These are phyloP conservation scores for Sextonia rubra DNA, from an alignment of 164 flowering plant species.

Conservation along the genomic window DNA sequence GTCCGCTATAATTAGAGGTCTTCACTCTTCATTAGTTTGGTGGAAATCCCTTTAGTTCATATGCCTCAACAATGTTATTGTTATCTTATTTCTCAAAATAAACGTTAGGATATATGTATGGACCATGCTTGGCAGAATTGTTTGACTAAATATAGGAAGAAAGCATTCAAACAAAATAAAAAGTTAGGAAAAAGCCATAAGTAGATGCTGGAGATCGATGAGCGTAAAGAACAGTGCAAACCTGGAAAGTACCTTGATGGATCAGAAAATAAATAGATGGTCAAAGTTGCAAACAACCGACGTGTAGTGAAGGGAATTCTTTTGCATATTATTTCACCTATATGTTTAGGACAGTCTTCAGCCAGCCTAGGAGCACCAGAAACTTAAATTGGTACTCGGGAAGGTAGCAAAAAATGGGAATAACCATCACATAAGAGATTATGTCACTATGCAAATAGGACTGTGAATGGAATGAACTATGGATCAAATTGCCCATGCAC, in stretches of 20 bases:
- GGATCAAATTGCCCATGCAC: background rate
- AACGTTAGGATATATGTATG: too few relatives aligned
- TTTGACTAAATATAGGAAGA: too few relatives aligned
- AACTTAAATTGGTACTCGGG: background rate
- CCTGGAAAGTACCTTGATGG: conserved; percentile 91
- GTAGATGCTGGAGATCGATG: background rate
- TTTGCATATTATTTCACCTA: conserved; percentile 23
- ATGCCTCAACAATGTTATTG: too few relatives aligned
- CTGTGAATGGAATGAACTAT: background rate
- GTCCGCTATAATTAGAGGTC: too few relatives aligned
- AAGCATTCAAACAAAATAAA: background rate
- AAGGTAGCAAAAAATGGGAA: background rate
- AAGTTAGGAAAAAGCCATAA: background rate
- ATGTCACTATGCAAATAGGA: background rate
- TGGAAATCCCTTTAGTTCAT: too few relatives aligned
- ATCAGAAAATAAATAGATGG: conserved; percentile 33
- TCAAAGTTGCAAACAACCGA: conserved; percentile 44
- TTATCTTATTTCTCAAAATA: too few relatives aligned
- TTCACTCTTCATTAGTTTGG: too few relatives aligned
- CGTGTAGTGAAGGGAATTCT: conserved; percentile 38
- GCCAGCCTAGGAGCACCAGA: conserved; percentile 21
- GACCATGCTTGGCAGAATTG: too few relatives aligned
- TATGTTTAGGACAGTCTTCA: conserved; percentile 23
- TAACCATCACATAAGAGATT: background rate
- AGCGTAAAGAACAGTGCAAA: conserved; percentile 36